Conservation (phyloP, 106 monocot genomes). For the Vanilla planifolia region DNA sequence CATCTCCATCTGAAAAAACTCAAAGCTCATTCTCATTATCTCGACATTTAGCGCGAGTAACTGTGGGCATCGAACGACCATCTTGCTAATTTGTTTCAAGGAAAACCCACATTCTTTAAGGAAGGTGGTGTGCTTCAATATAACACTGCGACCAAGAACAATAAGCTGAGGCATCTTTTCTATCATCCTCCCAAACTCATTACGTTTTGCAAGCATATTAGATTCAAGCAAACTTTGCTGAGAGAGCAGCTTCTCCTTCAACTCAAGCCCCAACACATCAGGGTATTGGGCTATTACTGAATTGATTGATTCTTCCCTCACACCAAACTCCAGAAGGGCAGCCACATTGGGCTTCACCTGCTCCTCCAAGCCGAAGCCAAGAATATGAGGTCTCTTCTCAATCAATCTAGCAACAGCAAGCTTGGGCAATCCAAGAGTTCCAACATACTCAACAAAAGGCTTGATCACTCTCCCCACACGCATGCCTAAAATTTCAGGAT, state of each 20-base stretch:
- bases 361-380: slow-evolving; percentile 67
- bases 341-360: slow-evolving; percentile 69
- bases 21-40: slow-evolving; percentile 79
- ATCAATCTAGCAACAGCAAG: slow-evolving; percentile 59
- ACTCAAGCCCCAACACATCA: slow-evolving; percentile 68
- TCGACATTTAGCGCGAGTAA: slow-evolving; percentile 83
- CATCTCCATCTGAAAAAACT: slow-evolving; percentile 83
- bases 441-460: slow-evolving; percentile 77
- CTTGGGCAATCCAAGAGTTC: slow-evolving; percentile 54
- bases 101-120: slow-evolving; percentile 63
- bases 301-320: slow-evolving; percentile 41
- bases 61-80: slow-evolving; percentile 79
- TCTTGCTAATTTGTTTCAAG: slow-evolving; percentile 60
- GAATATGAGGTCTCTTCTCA: slow-evolving; percentile 67
- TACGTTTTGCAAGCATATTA: slow-evolving; percentile 32
- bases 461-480: slow-evolving; percentile 82
- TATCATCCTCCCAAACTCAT: slow-evolving; percentile 66
- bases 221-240: slow-evolving; percentile 71
- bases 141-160: slow-evolving; percentile 39
- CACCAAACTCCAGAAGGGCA: slow-evolving; percentile 54
- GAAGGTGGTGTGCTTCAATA: slow-evolving; percentile 75
- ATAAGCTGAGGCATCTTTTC: slow-evolving; percentile 94
- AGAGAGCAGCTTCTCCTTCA: slow-evolving; percentile 50
- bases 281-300: slow-evolving; percentile 61
- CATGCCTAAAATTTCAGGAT: slow-evolving; percentile 90